Evolutionary conservation across 140 eudicot species (phyloP), one percentile per base, ranked within the genome.

Genomic region (Flaveria floridana): DNA sequence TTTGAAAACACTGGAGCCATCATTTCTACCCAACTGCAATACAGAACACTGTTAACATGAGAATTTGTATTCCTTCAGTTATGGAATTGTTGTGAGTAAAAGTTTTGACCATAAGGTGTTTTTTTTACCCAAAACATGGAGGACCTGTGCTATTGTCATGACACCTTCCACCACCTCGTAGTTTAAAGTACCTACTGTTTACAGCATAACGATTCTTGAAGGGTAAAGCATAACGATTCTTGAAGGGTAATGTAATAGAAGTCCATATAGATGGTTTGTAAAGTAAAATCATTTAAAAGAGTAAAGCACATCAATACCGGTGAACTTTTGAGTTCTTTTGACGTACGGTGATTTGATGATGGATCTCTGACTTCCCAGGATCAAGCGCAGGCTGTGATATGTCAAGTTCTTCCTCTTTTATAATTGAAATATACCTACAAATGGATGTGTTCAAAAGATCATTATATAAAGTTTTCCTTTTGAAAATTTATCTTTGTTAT

Each of bases 331-430:
- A 78, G 74, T 84, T 79, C 72, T 76, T 72, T 66, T 61, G 80
- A 20, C 96, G 95, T 46, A 76, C 83, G 26, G 97, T 92, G n/a
- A 92, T 87, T 57, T 83, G 95, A 82, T 92, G 97, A 59, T 92
- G 91, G 50, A 92, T 73, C 76, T 87, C 87, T 15, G 97, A 92
- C 53, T 84, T 89, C 21, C 70, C 18, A 51, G 86, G 84, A 79
- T 92, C 98, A 19, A 92, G 95, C 48, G 89, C 97, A 10, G 97
- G 97, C 73, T 92, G 97, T 41, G 97, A 92, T 76, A 92, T 87
- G 70, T 92, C 97, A 61, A 92, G 96, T 28, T 85, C 89, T 79
- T 92, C 96, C 70, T 82, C 87, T 78, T 68, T 87, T 65, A 89
- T 68, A 64, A 92, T 92, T 11, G 89, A 81, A 61, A 87, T 18